Conservation (phyloP, 106 monocot species). For the Cymbidium sinense region DNA sequence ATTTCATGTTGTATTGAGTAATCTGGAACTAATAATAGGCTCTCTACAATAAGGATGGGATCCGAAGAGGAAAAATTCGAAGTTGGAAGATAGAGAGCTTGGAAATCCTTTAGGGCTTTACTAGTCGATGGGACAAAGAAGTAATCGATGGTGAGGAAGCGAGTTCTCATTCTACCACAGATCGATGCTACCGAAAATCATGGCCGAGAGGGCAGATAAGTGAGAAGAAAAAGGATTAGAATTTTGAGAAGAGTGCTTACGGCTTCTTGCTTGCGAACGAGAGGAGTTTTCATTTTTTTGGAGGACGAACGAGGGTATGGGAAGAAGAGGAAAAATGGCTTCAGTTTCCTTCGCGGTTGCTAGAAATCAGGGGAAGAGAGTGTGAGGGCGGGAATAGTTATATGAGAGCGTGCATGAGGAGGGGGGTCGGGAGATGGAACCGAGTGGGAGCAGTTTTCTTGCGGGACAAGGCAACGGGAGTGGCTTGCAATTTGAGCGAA, state of each 20-base stretch:
- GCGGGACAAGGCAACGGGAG: too few species aligned
- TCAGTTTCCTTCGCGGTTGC: too few species aligned
- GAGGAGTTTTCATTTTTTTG: too few species aligned
- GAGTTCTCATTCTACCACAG: constrained; percentile 45
- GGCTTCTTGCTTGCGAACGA: too few species aligned
- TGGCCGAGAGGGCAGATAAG: neutral
- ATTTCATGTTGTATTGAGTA: constrained; percentile 16
- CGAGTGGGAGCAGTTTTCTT: too few species aligned
- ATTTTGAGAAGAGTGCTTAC: neutral
- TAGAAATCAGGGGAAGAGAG: too few species aligned
- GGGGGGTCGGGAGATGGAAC: too few species aligned
- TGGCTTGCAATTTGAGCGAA: too few species aligned
- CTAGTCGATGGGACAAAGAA: constrained; percentile 24
- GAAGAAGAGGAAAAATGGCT: too few species aligned
- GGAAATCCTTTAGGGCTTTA: constrained; percentile 22
- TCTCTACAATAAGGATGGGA: constrained; percentile 8
- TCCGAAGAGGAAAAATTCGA: constrained; percentile 16
- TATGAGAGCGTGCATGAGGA: too few species aligned
- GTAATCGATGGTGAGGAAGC: constrained; percentile 57
- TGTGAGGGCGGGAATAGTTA: too few species aligned
- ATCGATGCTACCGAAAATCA: neutral
- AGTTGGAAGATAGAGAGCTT: constrained; percentile 27
- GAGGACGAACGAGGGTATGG: too few species aligned
- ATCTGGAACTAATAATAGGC: constrained; percentile 9
- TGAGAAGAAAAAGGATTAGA: neutral